Base-by-base conservation (phyloP, 306 rosid species). In the Casuarina glauca region DNA sequence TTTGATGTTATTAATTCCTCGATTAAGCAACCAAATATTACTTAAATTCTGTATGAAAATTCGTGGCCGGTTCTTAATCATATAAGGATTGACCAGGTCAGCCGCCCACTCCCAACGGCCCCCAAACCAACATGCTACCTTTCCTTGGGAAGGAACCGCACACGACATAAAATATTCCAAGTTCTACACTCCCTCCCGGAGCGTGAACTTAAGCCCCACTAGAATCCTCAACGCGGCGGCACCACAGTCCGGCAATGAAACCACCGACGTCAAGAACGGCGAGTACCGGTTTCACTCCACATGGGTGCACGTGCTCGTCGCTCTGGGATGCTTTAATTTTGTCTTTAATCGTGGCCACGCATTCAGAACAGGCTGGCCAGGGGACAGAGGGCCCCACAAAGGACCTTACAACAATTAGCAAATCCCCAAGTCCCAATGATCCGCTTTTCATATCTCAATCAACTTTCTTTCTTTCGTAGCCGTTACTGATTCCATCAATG, bases 91-190 rank as follows among this genome's bases (percentile, higher is more conserved):
- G 82, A 61, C 35, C 4, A 36, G 17, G 77, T 76, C 44, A 61
- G 79, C 77, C 55, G 70, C 79, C 68, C 68, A 73, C 77, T 72
- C 75, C 35, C 11, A 73, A 16, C 11, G 61, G 50, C 45, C 48
- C 70, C 50, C 66, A 43, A 20, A 57, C 76, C 41, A 69, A 61
- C 80, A 61, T 74, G 74, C 70, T 52, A 3, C 63, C 51, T 44
- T 76, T 26, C 53, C 60, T 10, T 11, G 36, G 57, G 52, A 66
- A 73, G 42, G 36, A 46, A 64, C 68, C 51, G 69, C 57, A 38
- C 3, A 26, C 32, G 32, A 26, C 11, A 46, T 73, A 20, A 72
- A 63, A 51, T 62, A 41, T 53, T 50, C 69, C 51, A n/a, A 62
- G n/a, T 16, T 50, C 20, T 50, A 66, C 48, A 76, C 43, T 3